Base-by-base conservation (phyloP, 768 basidiomycete species). In the Termitomyces sp. region DNA sequence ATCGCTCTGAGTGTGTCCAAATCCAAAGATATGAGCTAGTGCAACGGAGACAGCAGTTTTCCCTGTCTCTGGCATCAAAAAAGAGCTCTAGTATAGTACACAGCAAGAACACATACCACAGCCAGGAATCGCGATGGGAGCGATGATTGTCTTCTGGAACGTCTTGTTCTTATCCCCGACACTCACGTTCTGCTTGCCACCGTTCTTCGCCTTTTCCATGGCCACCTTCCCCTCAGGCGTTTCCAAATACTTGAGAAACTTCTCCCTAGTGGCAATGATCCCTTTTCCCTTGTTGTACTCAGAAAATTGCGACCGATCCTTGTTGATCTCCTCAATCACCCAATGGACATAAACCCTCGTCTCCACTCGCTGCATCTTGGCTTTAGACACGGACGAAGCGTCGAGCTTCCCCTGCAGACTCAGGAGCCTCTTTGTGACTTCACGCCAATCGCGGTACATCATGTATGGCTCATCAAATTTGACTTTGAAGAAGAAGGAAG, bases 391-490 rank as follows among this genome's bases (percentile, higher is more conserved):
- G 42, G 72, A 72, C 5, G 67, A 69, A 1, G 71, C 65, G 16
- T 59, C 60, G 59, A 70, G 52, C 62, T 65, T 58, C 9, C 61
- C 67, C 42, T 60, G 65, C 22, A 68, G 67, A 7, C 73, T 65
- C 9, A 94, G 76, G n/a, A 96, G 76, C 12, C 69, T 71, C 68
- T 92, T 91, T 6, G 97, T 98, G 53, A 95, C 79, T 72, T 98
- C 96, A 55, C 96, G 82, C 94, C 94, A 98, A 68, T 95, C 92
- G 55, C 97, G 88, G 73, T 97, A 98, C 86, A 96, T 95, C 81
- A 98, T 86, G 69, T 99, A 99, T 2, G 96, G 96, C 67, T 98
- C 93, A 71, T 98, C 94, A 71, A 98, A 98, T 69, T 99, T 99
- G 75, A 98, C 81, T 69, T 99, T 99, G 86, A 97, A 98, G 81